A percentile compares a stretch with the other conserved stretches of the same genome.
phyloP scores from a whole-genome alignment of 345 rosid species.

The Geranium rotundifolium region DNA sequence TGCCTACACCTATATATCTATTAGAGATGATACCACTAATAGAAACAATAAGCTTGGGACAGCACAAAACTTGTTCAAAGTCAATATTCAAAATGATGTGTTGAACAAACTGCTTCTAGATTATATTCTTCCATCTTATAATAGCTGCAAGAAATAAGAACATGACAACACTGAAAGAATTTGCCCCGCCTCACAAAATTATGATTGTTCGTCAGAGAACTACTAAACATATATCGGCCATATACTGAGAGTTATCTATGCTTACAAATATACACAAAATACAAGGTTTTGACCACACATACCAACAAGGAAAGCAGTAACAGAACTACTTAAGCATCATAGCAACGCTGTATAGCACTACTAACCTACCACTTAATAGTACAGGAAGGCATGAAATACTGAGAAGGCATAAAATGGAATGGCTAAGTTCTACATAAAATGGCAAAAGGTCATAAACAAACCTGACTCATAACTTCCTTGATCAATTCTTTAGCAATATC shows the following conservation, averaged over 20 bases:
- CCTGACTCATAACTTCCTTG: slow-evolving; percentile 84
- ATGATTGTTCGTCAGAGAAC: not conserved
- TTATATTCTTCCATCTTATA: too few species aligned
- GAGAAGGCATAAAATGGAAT: not conserved
- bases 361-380: too few species aligned
- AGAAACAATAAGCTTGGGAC: not conserved
- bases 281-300: not conserved
- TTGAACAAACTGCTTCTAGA: not conserved
- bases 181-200: not conserved
- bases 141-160: too few species aligned
- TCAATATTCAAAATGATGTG: not conserved
- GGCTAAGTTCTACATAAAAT: not conserved
- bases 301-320: not conserved
- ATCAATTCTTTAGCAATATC: slow-evolving; percentile 77
- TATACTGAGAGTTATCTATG: not conserved
- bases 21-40: not conserved
- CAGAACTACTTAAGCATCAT: not conserved
- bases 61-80: not conserved
- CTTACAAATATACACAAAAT: not conserved
- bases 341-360: not conserved
- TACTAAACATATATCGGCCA: not conserved
- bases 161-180: too few species aligned
- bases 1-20: too few species aligned
- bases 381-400: not conserved
- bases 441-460: slow-evolving; percentile 18